Conservation (phyloP, 352 stramenopile species). For the Hyaloperonospora brassicae region DNA sequence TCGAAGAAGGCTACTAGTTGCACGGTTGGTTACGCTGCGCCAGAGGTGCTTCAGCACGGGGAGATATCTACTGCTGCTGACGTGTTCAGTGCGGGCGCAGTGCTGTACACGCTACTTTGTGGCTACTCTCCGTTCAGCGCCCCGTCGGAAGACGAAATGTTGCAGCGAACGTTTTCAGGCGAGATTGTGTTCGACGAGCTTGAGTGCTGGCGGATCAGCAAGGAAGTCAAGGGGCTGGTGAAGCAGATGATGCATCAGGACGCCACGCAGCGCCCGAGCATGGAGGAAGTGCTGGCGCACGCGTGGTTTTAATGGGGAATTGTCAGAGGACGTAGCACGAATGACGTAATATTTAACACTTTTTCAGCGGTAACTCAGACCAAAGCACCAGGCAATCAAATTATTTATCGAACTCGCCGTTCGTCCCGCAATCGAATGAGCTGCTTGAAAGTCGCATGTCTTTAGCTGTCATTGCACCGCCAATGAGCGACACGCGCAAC, state of each 20-base stretch:
- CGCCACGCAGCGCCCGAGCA: constrained; percentile 33
- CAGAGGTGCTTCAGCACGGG: constrained; percentile 48
- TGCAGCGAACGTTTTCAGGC: constrained; percentile 38
- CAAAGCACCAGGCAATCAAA: too few relatives aligned
- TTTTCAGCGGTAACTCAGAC: too few relatives aligned
- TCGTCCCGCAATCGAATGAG: too few relatives aligned
- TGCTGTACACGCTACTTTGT: constrained; percentile 60
- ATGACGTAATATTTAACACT: too few relatives aligned
- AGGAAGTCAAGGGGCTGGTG: constrained; percentile 51
- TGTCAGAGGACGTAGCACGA: too few relatives aligned
- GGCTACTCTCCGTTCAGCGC: constrained; percentile 63
- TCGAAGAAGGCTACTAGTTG: constrained; percentile 42
- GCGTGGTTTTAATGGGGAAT: constrained; percentile 30
- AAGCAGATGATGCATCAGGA: constrained; percentile 47
- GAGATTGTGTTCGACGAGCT: constrained; percentile 49
- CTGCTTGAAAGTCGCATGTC: too few relatives aligned
- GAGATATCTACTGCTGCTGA: constrained; percentile 56
- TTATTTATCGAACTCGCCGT: too few relatives aligned
- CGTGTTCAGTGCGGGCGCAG: constrained; percentile 64
- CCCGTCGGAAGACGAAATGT: constrained; percentile 50
- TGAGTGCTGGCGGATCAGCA: constrained; percentile 45
- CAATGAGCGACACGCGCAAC: too few relatives aligned
- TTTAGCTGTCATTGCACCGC: too few relatives aligned
- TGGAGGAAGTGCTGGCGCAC: constrained; percentile 64
- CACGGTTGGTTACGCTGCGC: constrained; percentile 69